Base-by-base conservation (phyloP, 129 eudicot genomes). In the Arctium lappa region DNA sequence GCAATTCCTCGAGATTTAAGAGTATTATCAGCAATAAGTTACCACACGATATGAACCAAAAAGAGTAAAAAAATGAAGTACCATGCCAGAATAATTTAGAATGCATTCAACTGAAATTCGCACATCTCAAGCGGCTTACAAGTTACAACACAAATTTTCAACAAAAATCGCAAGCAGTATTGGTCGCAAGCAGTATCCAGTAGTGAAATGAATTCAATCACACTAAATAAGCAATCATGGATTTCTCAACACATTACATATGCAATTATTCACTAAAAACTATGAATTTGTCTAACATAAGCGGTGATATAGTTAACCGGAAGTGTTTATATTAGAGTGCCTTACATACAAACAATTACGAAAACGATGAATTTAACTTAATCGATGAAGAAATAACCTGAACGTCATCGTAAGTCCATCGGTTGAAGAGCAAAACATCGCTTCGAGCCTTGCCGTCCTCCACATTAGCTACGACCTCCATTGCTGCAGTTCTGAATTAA, bases 371-470 rank as follows among this genome's bases (percentile, higher is more conserved):
- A 38, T 34, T 62, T 13, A 36, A 11, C 34, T 36, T 27, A 29
- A 75, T 15, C 5, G 32, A 56, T 2, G 29, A 37, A 72, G 32
- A 56, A 53, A 8, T 22, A 60, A 88, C 89, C 86, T 85, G 86
- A 86, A 85, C 88, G 6, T 83, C 91, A 38, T 85, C 91, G 85
- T 84, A 90, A 3, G 87, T 73, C 86, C 86, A 76, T 0, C 81
- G 81, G 77, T 88, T 88, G 36, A 91, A 91, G 60, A 91, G 90
- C 89, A 85, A 56, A 39, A 91, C 80, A 16, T 79, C 92, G 50
- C 84, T 69, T 56, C 73, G 66, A 60, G 73, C 0, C 65, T 79
- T 83, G n/a, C 76, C 80, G 18, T 82, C 86, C 12, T 74, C 86
- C 18, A 74, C 87, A 50, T 48, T 40, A 40, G 80, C 63, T 37